Percentiles rank a stretch among this genome's conserved stretches.
These are phyloP conservation scores for Vaccinium vitisidaea DNA, from an alignment of 148 eudicot genomes.

Conservation along the genomic window DNA sequence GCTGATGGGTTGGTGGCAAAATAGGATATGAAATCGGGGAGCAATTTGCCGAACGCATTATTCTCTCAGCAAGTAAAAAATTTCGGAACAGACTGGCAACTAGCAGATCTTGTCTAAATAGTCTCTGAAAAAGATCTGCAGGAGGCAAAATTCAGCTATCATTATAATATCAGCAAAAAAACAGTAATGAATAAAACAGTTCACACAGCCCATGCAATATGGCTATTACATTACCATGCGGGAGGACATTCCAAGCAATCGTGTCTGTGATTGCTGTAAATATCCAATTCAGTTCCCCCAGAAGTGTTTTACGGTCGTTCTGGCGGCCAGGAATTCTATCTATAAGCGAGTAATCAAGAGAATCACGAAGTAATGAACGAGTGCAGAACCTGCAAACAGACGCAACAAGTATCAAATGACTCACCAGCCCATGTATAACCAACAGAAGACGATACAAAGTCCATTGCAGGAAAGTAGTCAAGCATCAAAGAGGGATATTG, in stretches of 20 bases:
- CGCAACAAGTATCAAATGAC: not conserved
- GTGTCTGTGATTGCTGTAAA: slow-evolving; percentile 96
- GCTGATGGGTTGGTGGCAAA: slow-evolving; percentile 97
- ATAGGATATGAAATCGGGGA: slow-evolving; percentile 88
- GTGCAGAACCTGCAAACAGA: slow-evolving; percentile 79
- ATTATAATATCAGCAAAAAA: not conserved
- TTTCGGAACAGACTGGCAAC: slow-evolving; percentile 97
- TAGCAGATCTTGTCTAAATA: slow-evolving; percentile 94
- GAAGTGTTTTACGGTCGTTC: slow-evolving; percentile 92
- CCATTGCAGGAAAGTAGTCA: not conserved
- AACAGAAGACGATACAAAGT: not conserved
- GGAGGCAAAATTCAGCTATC: slow-evolving; percentile 14
- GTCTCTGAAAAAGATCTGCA: slow-evolving; percentile 89
- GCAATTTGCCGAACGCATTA: slow-evolving; percentile 98
- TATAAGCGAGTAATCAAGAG: slow-evolving; percentile 78
- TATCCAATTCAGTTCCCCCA: slow-evolving; percentile 99
- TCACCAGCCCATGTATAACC: not conserved
- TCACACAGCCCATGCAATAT: not conserved
- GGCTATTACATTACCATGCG: slow-evolving; percentile 57
- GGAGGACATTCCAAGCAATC: slow-evolving; percentile 99
- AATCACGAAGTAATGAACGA: slow-evolving; percentile 84
- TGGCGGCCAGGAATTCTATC: slow-evolving; percentile 95
- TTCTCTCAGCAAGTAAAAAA: slow-evolving; percentile 96
- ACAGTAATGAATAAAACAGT: not conserved
- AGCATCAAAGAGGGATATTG: not conserved